A percentile compares a stretch with the other conserved stretches of the same genome.
These are phyloP conservation scores for Lobulomyces angularis DNA, from an alignment of 192 early-diverging fungal genomes.

Conservation along the genomic window DNA sequence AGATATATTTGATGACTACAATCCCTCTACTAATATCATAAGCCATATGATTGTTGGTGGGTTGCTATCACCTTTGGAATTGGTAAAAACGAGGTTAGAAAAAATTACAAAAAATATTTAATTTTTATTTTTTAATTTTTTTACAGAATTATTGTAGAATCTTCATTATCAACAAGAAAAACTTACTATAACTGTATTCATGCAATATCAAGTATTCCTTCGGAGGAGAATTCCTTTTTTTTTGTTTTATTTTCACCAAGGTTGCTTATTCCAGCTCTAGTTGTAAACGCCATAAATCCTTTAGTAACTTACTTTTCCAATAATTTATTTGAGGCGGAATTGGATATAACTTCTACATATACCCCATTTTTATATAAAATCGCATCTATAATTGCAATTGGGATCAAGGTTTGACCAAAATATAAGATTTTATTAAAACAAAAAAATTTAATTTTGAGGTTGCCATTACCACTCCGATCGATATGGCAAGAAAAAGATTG, in stretches of 20 bases:
- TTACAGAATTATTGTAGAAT: constrained; percentile 66
- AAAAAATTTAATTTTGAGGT: too few relatives aligned
- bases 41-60: constrained; percentile 67
- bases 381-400: constrained; percentile 50
- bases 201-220: constrained; percentile 58
- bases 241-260: constrained; percentile 38
- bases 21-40: constrained; percentile 60
- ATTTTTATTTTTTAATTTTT: constrained; percentile 5
- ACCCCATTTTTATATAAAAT: constrained; percentile 59
- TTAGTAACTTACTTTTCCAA: constrained; percentile 16
- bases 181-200: constrained; percentile 74
- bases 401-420: constrained; percentile 50
- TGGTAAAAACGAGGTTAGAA: constrained; percentile 71
- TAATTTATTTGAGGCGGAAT: constrained; percentile 24
- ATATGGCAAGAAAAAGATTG: constrained; percentile 73
- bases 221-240: constrained; percentile 77
- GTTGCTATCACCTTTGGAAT: constrained; percentile 78
- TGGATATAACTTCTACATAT: constrained; percentile 31
- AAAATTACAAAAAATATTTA: too few relatives aligned
- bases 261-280: constrained; percentile 63
- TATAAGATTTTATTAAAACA: too few relatives aligned
- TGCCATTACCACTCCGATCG: constrained; percentile 67
- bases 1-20: constrained; percentile 78
- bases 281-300: constrained; percentile 53
- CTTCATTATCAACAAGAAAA: constrained; percentile 53